Evolutionary conservation across 257 asterid genomes (phyloP).

Genomic region (Nicotiana tomentosiformis): DNA sequence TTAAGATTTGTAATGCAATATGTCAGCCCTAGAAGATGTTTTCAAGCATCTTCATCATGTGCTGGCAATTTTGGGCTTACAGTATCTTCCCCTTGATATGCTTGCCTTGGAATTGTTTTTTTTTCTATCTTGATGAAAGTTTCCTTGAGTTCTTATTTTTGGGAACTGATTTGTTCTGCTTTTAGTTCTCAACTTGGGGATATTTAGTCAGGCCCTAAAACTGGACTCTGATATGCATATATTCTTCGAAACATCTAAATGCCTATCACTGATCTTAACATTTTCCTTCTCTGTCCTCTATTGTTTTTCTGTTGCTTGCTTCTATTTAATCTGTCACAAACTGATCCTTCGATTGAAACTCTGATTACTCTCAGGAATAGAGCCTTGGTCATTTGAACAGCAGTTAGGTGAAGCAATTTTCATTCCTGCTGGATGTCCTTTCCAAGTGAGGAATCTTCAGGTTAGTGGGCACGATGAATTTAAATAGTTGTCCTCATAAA

Average conservation of each 20-base stretch:
- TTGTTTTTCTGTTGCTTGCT: not conserved
- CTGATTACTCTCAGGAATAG: constrained; percentile 51
- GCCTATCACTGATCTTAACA: not conserved
- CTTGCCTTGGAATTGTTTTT: not conserved
- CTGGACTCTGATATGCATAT: not conserved
- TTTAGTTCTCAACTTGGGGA: not conserved
- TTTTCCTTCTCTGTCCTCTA: not conserved
- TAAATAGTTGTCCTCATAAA: not conserved
- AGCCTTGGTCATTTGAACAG: constrained; percentile 94
- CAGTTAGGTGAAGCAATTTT: constrained; percentile 82
- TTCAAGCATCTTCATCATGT: not conserved
- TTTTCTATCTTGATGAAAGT: not conserved
- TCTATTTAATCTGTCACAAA: not conserved
- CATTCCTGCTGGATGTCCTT: constrained; percentile 94
- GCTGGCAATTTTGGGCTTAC: not conserved
- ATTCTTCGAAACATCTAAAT: not conserved
- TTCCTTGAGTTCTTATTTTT: not conserved
- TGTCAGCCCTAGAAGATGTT: not conserved
- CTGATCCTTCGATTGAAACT: not conserved
- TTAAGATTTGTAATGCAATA: not conserved
- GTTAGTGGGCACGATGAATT: constrained; percentile 33
- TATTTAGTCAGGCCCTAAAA: not conserved
- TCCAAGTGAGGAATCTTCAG: constrained; percentile 90
- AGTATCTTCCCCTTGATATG: not conserved
- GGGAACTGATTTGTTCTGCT: not conserved